Evolutionary conservation across 805 yeast genomes (phyloP).

Genomic region (Hermanozyma aechmeae): DNA sequence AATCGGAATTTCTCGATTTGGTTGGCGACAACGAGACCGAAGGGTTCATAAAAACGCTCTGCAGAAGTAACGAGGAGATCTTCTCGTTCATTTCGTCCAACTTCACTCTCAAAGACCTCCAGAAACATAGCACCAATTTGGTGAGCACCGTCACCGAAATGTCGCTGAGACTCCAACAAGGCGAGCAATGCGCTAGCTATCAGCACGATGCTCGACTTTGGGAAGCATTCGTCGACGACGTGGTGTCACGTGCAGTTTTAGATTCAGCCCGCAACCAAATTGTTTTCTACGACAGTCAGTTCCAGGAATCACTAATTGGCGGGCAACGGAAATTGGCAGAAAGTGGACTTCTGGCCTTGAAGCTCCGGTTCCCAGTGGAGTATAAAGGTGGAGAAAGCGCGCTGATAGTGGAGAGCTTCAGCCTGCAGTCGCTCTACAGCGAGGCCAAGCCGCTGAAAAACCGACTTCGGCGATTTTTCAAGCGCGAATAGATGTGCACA

Average conservation of each 20-base stretch:
- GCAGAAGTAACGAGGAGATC: conserved; percentile 18
- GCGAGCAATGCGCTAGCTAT: conserved; percentile 16
- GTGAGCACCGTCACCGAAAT: conserved; percentile 20
- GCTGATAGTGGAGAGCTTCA: conserved; percentile 11
- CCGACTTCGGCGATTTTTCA: too few relatives aligned
- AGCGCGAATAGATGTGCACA: too few relatives aligned
- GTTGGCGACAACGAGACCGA: conserved; percentile 39
- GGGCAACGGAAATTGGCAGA: conserved; percentile 21
- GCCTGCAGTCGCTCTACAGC: too few relatives aligned
- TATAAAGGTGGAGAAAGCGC: conserved; percentile 3
- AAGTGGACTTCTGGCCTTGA: conserved; percentile 21
- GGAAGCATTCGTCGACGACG: conserved; percentile 25
- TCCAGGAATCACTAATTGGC: conserved; percentile 9
- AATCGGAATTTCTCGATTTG: conserved; percentile 35
- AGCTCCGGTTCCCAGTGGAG: conserved; percentile 20
- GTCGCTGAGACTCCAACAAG: conserved; percentile 6
- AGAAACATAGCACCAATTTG: conserved; percentile 27
- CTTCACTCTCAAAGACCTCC: conserved; percentile 33
- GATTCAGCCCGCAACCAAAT: conserved; percentile 23
- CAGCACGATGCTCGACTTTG: conserved; percentile 17
- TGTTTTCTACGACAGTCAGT: conserved; percentile 18
- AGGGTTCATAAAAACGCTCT: conserved; percentile 41
- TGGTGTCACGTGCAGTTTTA: conserved; percentile 19
- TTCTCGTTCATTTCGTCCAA: conserved; percentile 33
- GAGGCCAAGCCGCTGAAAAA: too few relatives aligned